Conservation (phyloP, 805 yeast species). For the Scheffersomyces amazonensis region DNA sequence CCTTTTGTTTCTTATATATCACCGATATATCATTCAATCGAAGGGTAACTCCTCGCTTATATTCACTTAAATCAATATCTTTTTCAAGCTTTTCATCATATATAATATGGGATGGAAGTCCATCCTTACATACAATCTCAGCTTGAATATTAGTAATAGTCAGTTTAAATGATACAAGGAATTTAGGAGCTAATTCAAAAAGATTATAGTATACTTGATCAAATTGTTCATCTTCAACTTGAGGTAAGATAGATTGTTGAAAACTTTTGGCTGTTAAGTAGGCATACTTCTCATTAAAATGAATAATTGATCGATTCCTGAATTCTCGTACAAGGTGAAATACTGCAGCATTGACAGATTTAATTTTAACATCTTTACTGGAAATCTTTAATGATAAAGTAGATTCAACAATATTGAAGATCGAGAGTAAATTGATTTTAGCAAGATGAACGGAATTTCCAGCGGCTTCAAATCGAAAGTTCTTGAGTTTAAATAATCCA, state of each 20-base stretch:
- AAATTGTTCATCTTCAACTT: not conserved
- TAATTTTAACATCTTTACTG: conserved; percentile 24
- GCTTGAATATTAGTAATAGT: conserved; percentile 25
- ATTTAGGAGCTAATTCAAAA: conserved; percentile 28
- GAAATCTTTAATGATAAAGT: conserved; percentile 19
- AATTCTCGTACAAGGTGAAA: conserved; percentile 32
- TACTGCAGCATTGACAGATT: conserved; percentile 35
- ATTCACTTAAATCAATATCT: conserved; percentile 32
- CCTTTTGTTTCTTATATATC: conserved; percentile 18
- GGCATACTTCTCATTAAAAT: conserved; percentile 24
- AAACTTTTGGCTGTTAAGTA: conserved; percentile 1
- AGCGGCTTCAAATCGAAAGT: conserved; percentile 24
- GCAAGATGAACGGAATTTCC: conserved; percentile 28
- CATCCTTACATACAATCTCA: conserved; percentile 39
- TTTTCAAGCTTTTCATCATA: conserved; percentile 18
- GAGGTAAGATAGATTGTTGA: too few species aligned
- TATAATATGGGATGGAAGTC: conserved; percentile 30
- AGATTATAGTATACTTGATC: conserved; percentile 16
- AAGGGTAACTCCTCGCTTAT: conserved; percentile 35
- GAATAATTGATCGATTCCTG: conserved; percentile 23
- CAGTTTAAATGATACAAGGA: conserved; percentile 23
- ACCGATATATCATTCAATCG: conserved; percentile 18
- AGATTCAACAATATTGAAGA: conserved; percentile 21
- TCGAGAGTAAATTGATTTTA: conserved; percentile 22
- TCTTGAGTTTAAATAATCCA: conserved; percentile 27